Conservation (phyloP, 176 grass and related monocot species). For the Panicum miliaceum region DNA sequence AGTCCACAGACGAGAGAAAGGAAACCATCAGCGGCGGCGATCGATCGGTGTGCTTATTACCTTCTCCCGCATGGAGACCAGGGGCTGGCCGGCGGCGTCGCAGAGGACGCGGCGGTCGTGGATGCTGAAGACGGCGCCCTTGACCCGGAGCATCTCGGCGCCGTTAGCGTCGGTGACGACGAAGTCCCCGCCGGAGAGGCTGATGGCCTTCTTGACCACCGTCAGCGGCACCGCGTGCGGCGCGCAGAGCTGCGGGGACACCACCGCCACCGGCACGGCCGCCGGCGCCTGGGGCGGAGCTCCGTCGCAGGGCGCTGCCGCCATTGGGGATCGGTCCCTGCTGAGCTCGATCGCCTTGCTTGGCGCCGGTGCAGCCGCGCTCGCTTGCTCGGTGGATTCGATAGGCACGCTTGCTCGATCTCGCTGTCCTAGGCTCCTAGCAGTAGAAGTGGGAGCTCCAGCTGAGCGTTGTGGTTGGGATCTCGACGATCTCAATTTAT, state of each 20-base stretch:
- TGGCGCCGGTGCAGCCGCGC: not conserved
- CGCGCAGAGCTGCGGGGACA: constrained; percentile 56
- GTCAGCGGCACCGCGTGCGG: constrained; percentile 63
- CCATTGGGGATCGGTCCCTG: not conserved
- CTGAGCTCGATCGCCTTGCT: not conserved
- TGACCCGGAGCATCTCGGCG: constrained; percentile 50
- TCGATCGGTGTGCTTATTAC: not conserved
- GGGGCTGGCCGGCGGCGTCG: constrained; percentile 53
- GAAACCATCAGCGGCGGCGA: not conserved
- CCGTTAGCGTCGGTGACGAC: constrained; percentile 66
- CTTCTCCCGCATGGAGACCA: constrained; percentile 76
- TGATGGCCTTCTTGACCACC: constrained; percentile 64
- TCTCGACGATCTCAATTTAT: not conserved
- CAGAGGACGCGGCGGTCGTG: constrained; percentile 55
- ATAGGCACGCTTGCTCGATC: too few species aligned
- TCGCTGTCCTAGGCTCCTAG: not conserved
- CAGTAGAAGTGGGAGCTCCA: not conserved
- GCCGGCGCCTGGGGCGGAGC: not conserved
- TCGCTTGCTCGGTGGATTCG: not conserved
- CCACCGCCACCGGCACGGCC: constrained; percentile 41
- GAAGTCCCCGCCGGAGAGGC: constrained; percentile 67
- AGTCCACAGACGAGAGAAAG: not conserved
- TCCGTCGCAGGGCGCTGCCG: not conserved
- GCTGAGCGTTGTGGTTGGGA: not conserved
- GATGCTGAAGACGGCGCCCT: constrained; percentile 57